A percentile compares a stretch with the other conserved stretches of the same genome.
Evolutionary conservation across 768 basidiomycete genomes (phyloP).

Genomic region (Mycena filopes): DNA sequence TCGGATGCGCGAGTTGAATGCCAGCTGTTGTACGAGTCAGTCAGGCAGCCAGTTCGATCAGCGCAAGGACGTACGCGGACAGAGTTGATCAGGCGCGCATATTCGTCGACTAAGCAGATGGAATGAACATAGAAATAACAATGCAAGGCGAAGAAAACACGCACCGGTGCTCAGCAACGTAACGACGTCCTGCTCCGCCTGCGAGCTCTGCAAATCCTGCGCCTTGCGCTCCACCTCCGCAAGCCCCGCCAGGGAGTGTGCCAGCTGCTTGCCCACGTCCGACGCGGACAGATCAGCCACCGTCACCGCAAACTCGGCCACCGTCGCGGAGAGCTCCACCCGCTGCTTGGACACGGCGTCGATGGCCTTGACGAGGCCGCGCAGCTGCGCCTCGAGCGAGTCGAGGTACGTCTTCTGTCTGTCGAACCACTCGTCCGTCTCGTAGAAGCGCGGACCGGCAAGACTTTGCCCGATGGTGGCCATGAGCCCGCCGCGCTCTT

Average conservation of each 20-base stretch:
- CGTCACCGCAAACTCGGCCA: constrained; percentile 84
- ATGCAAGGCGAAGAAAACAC: constrained; percentile 4
- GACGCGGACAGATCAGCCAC: constrained; percentile 77
- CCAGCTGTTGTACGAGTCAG: constrained; percentile 76
- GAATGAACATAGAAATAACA: background rate
- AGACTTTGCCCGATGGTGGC: constrained; percentile 84
- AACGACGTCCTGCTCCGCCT: constrained; percentile 85
- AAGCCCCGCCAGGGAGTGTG: constrained; percentile 73
- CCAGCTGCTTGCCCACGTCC: constrained; percentile 80
- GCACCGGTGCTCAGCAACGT: constrained; percentile 82
- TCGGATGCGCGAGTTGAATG: constrained; percentile 89
- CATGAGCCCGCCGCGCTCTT: constrained; percentile 86
- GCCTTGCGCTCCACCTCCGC: constrained; percentile 80
- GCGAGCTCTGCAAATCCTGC: constrained; percentile 77
- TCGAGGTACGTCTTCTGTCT: constrained; percentile 87
- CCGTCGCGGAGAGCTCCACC: constrained; percentile 73
- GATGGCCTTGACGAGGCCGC: constrained; percentile 87
- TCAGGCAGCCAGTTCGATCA: background rate
- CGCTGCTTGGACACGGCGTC: constrained; percentile 88
- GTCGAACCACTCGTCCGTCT: constrained; percentile 98
- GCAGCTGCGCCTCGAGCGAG: constrained; percentile 88
- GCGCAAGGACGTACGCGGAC: constrained; percentile 70
- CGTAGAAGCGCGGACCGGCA: constrained; percentile 83
- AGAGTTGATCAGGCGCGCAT: constrained; percentile 88
- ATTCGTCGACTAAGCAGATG: constrained; percentile 76